phyloP scores from a whole-genome alignment of 768 basidiomycete genomes.

The Mycena rosella region DNA sequence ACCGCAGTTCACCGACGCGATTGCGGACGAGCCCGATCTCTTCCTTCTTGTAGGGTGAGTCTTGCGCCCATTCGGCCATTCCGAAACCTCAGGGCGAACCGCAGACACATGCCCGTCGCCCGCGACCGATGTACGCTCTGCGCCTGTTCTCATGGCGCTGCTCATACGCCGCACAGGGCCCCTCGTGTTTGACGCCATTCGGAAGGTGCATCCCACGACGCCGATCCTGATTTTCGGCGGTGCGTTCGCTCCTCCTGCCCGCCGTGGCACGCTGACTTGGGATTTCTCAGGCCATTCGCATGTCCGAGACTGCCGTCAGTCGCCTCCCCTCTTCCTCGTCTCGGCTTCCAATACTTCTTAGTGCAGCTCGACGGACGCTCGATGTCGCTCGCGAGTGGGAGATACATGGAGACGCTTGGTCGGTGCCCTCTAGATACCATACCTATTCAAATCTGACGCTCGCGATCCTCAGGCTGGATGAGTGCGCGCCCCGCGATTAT shows the following conservation, averaged over 20 bases:
- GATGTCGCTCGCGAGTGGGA: slow-evolving; percentile 86
- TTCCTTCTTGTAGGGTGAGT: slow-evolving; percentile 74
- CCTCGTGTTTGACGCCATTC: slow-evolving; percentile 78
- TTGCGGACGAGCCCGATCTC: slow-evolving; percentile 83
- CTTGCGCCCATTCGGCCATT: background rate
- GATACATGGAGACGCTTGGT: slow-evolving; percentile 96
- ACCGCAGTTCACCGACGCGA: slow-evolving; percentile 80
- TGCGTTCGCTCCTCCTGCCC: background rate
- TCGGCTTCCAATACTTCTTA: no score
- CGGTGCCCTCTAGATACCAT: slow-evolving; percentile 32
- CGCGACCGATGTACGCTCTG: slow-evolving; percentile 69
- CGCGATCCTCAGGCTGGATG: slow-evolving; percentile 65
- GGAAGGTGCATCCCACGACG: slow-evolving; percentile 74
- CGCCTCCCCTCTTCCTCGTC: background rate
- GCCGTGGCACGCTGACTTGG: background rate
- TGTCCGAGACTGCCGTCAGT: slow-evolving; percentile 82
- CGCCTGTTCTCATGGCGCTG: background rate
- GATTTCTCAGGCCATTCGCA: slow-evolving; percentile 74
- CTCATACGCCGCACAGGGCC: slow-evolving; percentile 63
- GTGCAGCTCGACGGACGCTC: slow-evolving; percentile 79
- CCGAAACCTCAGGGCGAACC: background rate
- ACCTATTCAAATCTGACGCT: background rate
- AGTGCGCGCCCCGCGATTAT: slow-evolving; percentile 56
- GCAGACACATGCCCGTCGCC: slow-evolving; percentile 82
- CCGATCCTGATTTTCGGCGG: slow-evolving; percentile 86